phyloP scores from a whole-genome alignment of 345 rosid genomes.

The Hypericum perforatum region DNA sequence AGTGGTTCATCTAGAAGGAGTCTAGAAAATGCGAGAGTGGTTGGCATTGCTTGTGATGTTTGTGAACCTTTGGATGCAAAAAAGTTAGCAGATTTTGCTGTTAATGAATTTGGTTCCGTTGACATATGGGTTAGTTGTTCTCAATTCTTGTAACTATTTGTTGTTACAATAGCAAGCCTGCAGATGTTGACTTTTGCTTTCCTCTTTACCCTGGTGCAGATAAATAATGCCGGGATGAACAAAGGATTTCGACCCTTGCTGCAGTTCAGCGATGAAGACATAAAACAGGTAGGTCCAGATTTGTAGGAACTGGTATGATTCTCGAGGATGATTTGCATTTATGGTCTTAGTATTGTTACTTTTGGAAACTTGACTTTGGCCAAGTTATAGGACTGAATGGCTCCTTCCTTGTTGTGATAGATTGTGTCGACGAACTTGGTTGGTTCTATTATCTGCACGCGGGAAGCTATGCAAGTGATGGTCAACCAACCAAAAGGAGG shows the following conservation, averaged over 20 bases:
- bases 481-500: conserved; percentile 59
- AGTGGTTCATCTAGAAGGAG: conserved; percentile 35
- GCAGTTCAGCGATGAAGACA: conserved; percentile 79
- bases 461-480: conserved; percentile 83
- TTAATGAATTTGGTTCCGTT: conserved; percentile 62
- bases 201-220: conserved; percentile 31
- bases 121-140: conserved; percentile 69
- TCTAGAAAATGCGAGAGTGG: conserved; percentile 56
- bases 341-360: too few species aligned
- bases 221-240: conserved; percentile 88
- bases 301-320: neutral
- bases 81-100: conserved; percentile 64
- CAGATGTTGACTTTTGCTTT: neutral
- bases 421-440: conserved; percentile 92
- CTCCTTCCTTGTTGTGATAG: conserved; percentile 26
- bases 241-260: conserved; percentile 89
- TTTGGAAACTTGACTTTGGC: neutral
- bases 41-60: conserved; percentile 84
- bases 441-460: conserved; percentile 88
- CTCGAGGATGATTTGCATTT: neutral
- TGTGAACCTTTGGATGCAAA: conserved; percentile 57
- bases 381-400: neutral
- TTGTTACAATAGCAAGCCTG: neutral
- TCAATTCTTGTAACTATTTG: neutral
- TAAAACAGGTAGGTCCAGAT: conserved; percentile 47